A percentile compares a stretch with the other conserved stretches of the same genome.
Conservation (phyloP, 1,139 yeast genomes). For the Suhomyces coccinellae region DNA sequence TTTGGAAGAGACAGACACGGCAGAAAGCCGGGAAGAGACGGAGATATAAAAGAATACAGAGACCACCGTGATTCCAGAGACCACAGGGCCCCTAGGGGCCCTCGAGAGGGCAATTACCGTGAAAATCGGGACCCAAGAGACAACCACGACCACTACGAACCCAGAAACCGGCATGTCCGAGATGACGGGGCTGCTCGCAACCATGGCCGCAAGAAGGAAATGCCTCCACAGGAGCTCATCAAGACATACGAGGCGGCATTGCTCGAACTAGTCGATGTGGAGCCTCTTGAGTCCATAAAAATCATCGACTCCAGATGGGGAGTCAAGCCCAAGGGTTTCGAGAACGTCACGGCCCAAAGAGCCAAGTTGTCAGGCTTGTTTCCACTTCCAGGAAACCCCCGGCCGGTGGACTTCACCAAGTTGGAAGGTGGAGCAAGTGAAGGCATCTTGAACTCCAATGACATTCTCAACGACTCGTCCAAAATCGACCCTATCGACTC, state of each 20-base stretch:
- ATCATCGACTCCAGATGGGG: constrained; percentile 69
- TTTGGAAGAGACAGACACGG: background rate
- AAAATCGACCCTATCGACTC: constrained; percentile 56
- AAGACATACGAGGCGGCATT: constrained; percentile 25
- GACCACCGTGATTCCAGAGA: constrained; percentile 7
- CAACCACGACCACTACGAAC: constrained; percentile 6
- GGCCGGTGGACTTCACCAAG: constrained; percentile 55
- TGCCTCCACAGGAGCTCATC: constrained; percentile 23
- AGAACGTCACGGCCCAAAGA: constrained; percentile 70
- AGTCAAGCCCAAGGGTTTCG: constrained; percentile 70
- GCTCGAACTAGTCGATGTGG: constrained; percentile 21
- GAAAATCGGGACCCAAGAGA: background rate
- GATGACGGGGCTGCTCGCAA: background rate
- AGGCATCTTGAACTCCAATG: constrained; percentile 42
- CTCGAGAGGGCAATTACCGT: background rate
- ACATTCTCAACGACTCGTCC: constrained; percentile 39
- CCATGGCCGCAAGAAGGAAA: constrained; percentile 6
- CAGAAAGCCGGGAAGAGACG: background rate
- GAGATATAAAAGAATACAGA: constrained; percentile 1
- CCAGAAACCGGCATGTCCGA: background rate
- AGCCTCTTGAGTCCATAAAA: constrained; percentile 35
- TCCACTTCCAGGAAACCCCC: constrained; percentile 71
- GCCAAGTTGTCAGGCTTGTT: constrained; percentile 83
- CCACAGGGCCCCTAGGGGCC: background rate
- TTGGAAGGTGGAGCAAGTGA: constrained; percentile 50